Evolutionary conservation across 108 stramenopile genomes (phyloP).

Genomic region (Stephanodiscus triporus): DNA sequence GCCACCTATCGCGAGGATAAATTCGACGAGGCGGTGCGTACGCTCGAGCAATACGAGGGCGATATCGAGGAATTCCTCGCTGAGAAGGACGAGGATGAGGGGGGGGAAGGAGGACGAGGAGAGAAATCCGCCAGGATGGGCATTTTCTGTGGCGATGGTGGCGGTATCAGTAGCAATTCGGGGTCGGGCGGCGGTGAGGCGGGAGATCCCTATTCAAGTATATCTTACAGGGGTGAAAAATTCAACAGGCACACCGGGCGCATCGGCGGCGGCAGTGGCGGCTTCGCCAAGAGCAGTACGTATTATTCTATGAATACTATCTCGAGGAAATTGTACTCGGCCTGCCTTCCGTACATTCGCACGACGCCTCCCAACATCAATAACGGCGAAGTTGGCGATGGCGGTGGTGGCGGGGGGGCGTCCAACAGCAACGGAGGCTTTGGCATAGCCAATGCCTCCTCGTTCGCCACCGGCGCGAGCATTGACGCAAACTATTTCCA

Average conservation of each 20-base stretch:
- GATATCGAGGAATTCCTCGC: conserved; percentile 28
- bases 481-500: conserved; percentile 28
- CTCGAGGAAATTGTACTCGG: conserved; percentile 41
- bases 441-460: neutral
- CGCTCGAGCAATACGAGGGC: conserved; percentile 22
- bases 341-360: conserved; percentile 45
- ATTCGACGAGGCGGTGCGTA: conserved; percentile 32
- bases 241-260: conserved; percentile 18
- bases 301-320: conserved; percentile 28
- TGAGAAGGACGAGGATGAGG: conserved; percentile 19
- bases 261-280: neutral
- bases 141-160: neutral
- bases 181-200: neutral
- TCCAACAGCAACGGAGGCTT: neutral
- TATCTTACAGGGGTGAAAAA: conserved; percentile 46
- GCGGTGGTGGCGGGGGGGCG: neutral
- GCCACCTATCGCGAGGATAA: conserved; percentile 44
- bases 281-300: conserved; percentile 9
- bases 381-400: conserved; percentile 2
- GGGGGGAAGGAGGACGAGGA: conserved; percentile 29
- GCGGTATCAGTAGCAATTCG: conserved; percentile 1
- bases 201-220: conserved; percentile 43
- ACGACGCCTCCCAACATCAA: conserved; percentile 24
- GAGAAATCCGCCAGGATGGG: neutral
- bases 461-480: too few relatives aligned